phyloP scores from a whole-genome alignment of 2,329 filamentous ascomycete genomes.

The Hypoxylon sp. region DNA sequence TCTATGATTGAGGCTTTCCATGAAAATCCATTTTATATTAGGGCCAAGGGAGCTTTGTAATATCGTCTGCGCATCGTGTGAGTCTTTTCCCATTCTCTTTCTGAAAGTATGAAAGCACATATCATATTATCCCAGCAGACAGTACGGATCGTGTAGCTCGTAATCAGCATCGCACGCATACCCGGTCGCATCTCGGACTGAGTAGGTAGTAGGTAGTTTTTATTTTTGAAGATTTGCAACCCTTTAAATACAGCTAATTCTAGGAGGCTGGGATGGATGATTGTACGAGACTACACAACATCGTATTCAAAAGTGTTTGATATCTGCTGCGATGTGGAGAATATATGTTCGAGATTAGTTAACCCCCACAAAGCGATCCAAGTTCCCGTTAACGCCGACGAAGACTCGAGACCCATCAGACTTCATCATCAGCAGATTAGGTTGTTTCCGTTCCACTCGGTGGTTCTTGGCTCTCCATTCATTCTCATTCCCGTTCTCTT shows the following conservation, averaged over 20 bases:
- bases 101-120: not conserved
- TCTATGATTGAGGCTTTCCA: not conserved
- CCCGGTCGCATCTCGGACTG: too few species aligned
- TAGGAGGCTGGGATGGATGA: not conserved
- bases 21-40: not conserved
- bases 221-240: not conserved
- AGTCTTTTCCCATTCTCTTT: not conserved
- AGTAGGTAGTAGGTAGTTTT: not conserved
- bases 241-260: not conserved
- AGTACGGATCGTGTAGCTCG: not conserved
- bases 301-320: not conserved
- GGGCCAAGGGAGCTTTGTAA: not conserved
- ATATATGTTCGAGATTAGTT: not conserved
- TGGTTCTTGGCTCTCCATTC: slow-evolving; percentile 19
- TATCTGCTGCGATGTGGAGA: slow-evolving; percentile 10
- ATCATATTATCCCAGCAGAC: not conserved
- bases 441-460: slow-evolving; percentile 31
- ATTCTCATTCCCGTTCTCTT: slow-evolving; percentile 53
- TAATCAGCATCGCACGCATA: not conserved
- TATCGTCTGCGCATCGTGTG: not conserved
- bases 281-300: not conserved
- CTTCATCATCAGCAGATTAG: slow-evolving; percentile 19
- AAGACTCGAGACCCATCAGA: slow-evolving; percentile 10
- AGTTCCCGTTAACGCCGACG: slow-evolving; percentile 30
- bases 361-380: not conserved